Percentiles rank a stretch among this genome's conserved stretches.
These are phyloP conservation scores for Kurtzmaniella quercitrusa DNA, from an alignment of 1,139 yeast species.

Conservation along the genomic window DNA sequence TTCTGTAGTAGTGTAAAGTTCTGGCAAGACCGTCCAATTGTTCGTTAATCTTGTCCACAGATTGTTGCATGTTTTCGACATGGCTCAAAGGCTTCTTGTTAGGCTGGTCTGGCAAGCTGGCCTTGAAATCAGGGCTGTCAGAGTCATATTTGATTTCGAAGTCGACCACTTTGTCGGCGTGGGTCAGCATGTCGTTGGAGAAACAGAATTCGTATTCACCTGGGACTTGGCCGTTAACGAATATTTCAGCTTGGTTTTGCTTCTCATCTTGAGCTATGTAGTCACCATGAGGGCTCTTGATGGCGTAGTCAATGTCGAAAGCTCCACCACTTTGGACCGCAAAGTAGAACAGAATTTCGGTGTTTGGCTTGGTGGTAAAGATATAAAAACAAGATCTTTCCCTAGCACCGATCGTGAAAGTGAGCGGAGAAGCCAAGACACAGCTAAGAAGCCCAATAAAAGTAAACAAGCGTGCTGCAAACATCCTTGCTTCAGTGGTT, in stretches of 20 bases:
- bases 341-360: slow-evolving; percentile 76
- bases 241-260: slow-evolving; percentile 84
- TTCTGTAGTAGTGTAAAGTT: slow-evolving; percentile 75
- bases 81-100: slow-evolving; percentile 55
- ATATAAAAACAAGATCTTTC: slow-evolving; percentile 76
- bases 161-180: slow-evolving; percentile 84
- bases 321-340: slow-evolving; percentile 91
- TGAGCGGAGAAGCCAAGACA: slow-evolving; percentile 49
- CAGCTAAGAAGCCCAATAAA: slow-evolving; percentile 3
- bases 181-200: slow-evolving; percentile 80
- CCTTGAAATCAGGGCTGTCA: slow-evolving; percentile 42
- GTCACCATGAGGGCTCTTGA: slow-evolving; percentile 65
- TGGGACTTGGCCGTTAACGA: slow-evolving; percentile 57
- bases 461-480: slow-evolving; percentile 2
- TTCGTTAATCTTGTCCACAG: slow-evolving; percentile 60
- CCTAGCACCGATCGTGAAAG: slow-evolving; percentile 75
- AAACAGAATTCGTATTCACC: slow-evolving; percentile 97
- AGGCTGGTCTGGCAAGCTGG: slow-evolving; percentile 61
- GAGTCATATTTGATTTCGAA: slow-evolving; percentile 70
- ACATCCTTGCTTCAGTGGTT: slow-evolving; percentile 1
- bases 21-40: slow-evolving; percentile 64
- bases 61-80: slow-evolving; percentile 56
- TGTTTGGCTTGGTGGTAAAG: slow-evolving; percentile 59
- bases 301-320: slow-evolving; percentile 76
- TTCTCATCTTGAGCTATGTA: slow-evolving; percentile 56